Conservation (phyloP, 768 basidiomycete genomes). For the Hortiboletus flavorubellus region DNA sequence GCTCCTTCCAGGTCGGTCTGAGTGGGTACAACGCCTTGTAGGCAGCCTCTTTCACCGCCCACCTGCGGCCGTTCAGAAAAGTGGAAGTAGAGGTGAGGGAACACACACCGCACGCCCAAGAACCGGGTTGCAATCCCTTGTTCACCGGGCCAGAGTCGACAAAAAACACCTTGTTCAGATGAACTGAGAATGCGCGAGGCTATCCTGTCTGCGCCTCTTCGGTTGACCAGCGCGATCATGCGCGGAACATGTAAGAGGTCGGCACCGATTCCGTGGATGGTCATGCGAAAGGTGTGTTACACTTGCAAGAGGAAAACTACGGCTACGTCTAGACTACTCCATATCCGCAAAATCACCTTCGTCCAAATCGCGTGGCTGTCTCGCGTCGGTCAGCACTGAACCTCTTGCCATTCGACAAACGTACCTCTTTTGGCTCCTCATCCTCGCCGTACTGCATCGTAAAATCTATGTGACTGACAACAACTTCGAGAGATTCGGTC, state of each 20-base stretch:
- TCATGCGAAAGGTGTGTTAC: slow-evolving; percentile 36
- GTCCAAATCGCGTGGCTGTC: slow-evolving; percentile 87
- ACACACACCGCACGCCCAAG: slow-evolving; percentile 65
- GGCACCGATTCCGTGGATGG: slow-evolving; percentile 71
- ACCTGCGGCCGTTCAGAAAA: slow-evolving; percentile 41
- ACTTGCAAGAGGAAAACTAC: not conserved
- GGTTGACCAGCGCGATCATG: slow-evolving; percentile 49
- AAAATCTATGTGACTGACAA: slow-evolving; percentile 95
- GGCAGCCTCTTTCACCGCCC: slow-evolving; percentile 81
- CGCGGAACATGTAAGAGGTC: slow-evolving; percentile 73
- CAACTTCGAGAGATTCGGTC: slow-evolving; percentile 84
- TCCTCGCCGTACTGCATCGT: slow-evolving; percentile 99
- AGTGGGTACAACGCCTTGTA: slow-evolving; percentile 82
- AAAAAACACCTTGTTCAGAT: slow-evolving; percentile 38
- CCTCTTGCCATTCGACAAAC: slow-evolving; percentile 12
- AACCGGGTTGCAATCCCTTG: slow-evolving; percentile 38
- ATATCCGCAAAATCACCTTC: slow-evolving; percentile 85
- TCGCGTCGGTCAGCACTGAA: slow-evolving; percentile 11
- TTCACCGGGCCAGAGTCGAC: slow-evolving; percentile 10
- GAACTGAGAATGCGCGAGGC: slow-evolving; percentile 63
- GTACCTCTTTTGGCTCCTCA: slow-evolving; percentile 93
- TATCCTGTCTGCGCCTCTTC: slow-evolving; percentile 45
- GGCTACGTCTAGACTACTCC: slow-evolving; percentile 39
- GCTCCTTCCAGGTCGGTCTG: slow-evolving; percentile 70
- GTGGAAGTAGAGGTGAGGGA: not conserved